Evolutionary conservation across 176 grass and related monocot species (phyloP), one percentile per base, ranked within the genome.

Genomic region (Cenchrus fungigraminus): DNA sequence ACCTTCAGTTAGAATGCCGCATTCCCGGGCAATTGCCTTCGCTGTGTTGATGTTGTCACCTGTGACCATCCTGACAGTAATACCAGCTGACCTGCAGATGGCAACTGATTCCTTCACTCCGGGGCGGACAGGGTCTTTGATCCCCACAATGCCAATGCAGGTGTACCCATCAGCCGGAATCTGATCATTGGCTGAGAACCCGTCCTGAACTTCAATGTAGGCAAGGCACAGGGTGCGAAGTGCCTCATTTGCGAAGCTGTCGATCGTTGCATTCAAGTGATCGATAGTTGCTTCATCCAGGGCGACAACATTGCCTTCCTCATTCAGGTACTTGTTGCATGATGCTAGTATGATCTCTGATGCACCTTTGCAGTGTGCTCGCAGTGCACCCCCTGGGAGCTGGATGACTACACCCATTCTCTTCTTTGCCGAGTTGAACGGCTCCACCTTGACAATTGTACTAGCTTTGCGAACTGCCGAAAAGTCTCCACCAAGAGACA

Each of bases 21-120:
- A 95, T 95, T 98, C 95, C 74, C 95, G 83, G 52, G 95, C 95
- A 79, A 98, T 98, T 16, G 95, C 95, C 85, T 93, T 98, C 29
- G 95, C 95, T 4, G 95, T 98, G 78, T 98, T 98, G 77, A 98
- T 98, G 72, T 98, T 98, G 85, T 98, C 95, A 81, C 95, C 91
- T 54, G 95, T 98, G 31, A 98, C 93, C 95, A 98, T 98, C 90
- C 95, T 91, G 29, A 98, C 95, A 14, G 85, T 90, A 91, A 98
- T 95, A 69, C 95, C 95, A 52, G 95, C 95, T 17, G 91, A 93
- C 80, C 95, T 92, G 87, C 95, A 98, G 74, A 89, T 95, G 49
- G 89, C 87, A 7, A 98, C 95, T 16, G 95, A 95, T 80, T 98
- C 95, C 89, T 98, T 95, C 37, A 98, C 95, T 22, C 95, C 95